Base-by-base conservation (phyloP, 257 asterid species). In the Leptodermis oblonga region DNA sequence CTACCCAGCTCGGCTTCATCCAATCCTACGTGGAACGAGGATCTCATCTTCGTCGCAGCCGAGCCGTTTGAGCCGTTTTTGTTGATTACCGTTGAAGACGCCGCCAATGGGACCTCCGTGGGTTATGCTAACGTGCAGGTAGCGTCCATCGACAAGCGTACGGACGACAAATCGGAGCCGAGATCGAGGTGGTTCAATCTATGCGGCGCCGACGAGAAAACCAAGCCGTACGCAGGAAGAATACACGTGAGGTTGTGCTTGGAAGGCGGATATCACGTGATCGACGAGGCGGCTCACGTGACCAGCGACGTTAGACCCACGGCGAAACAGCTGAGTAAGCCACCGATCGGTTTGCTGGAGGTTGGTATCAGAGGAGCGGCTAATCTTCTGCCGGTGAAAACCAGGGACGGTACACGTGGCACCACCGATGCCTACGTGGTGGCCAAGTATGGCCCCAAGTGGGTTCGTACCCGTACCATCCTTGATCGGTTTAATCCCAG, bases 231-330 rank as follows among this genome's bases (percentile, higher is more conserved):
- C 12, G 92, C 92, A 0, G 97, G 97, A 22, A 77, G 98, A 70
- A 90, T 92, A 72, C 98, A 90, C 77, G 88, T 92, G 69, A 84
- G 90, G 41, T 81, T 82, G 3, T 85, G 96, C 69, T 42, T 92
- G 68, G 98, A 92, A 56, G 98, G 97, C 8, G 98, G 98, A 45
- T 92, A 92, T 79, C 98, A 92, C 81, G 97, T 92, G 89, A 87
- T 88, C 6, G 98, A 92, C 52, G 98, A 92, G 85, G 97, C 98
- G 3, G 88, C 96, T 67, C 90, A 89, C 71, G 87, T 89, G 87
- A 90, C 95, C 53, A 92, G 98, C 52, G 98, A 92, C 53, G 98
- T 85, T 7, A 74, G 95, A 10, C 84, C 97, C 69, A 88, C 98
- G 0, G 95, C 97, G 46, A 82, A 76, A 25, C 98, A 89, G 72